A percentile compares a stretch with the other conserved stretches of the same genome.
Evolutionary conservation across 768 basidiomycete species (phyloP).

Genomic region (Boletus rufocinnamomeus): DNA sequence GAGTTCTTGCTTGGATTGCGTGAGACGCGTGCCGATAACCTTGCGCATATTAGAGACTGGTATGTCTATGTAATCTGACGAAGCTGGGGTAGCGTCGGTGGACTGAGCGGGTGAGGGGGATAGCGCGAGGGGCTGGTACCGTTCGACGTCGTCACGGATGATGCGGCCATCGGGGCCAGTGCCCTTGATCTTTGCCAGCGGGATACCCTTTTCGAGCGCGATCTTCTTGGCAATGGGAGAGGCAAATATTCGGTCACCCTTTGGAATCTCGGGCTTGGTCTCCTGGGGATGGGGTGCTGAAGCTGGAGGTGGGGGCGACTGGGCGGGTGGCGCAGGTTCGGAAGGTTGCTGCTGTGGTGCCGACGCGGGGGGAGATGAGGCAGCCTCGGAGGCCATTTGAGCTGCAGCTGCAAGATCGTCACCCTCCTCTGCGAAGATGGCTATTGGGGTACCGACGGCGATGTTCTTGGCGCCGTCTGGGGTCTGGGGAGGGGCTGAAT

Average conservation of each 20-base stretch:
- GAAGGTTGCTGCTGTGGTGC: slow-evolving; percentile 40
- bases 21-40: slow-evolving; percentile 85
- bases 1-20: slow-evolving; percentile 91
- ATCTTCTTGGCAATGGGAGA: slow-evolving; percentile 97
- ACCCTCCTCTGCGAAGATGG: slow-evolving; percentile 91
- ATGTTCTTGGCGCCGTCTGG: slow-evolving; percentile 86
- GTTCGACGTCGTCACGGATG: slow-evolving; percentile 92
- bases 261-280: slow-evolving; percentile 55
- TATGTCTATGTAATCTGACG: slow-evolving; percentile 81
- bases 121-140: slow-evolving; percentile 63
- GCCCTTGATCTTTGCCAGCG: slow-evolving; percentile 87
- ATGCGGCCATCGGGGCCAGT: slow-evolving; percentile 94
- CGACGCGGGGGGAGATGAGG: slow-evolving; percentile 40
- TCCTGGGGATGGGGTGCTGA: slow-evolving; percentile 39
- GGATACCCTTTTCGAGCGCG: slow-evolving; percentile 91
- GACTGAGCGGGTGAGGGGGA: slow-evolving; percentile 45
- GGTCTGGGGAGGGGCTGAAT: slow-evolving; percentile 46
- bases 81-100: slow-evolving; percentile 49
- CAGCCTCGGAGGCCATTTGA: slow-evolving; percentile 66
- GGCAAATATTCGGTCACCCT: slow-evolving; percentile 88
- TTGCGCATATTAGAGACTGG: slow-evolving; percentile 95
- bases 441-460: slow-evolving; percentile 84
- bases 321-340: slow-evolving; percentile 44
- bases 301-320: slow-evolving; percentile 37
- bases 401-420: slow-evolving; percentile 88